Evolutionary conservation across 1,284 basidiomycete genomes (phyloP).

Genomic region (Cryptococcus sp.): DNA sequence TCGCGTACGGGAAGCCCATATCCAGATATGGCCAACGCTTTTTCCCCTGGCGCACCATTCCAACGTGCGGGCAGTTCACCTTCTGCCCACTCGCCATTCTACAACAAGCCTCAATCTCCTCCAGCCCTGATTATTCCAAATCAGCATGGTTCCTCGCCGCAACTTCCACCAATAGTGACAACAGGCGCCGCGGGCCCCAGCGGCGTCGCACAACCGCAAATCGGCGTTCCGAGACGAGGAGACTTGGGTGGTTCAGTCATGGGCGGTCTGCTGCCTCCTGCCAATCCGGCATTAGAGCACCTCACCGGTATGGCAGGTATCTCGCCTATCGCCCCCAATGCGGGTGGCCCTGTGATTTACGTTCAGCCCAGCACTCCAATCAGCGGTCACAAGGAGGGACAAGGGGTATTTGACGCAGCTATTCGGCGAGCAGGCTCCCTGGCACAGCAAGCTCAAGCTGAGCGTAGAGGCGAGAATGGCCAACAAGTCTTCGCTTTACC

Average conservation of each 20-base stretch:
- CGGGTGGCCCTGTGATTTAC: conserved; percentile 53
- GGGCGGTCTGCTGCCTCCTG: conserved; percentile 42
- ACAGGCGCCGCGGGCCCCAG: conserved; percentile 5
- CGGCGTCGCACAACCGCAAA: conserved; percentile 3
- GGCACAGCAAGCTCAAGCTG: conserved; percentile 10
- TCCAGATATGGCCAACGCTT: conserved; percentile 15
- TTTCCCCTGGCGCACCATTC: conserved; percentile 25
- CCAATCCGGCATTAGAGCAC: conserved; percentile 44
- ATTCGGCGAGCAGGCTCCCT: conserved; percentile 35
- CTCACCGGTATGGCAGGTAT: conserved; percentile 51
- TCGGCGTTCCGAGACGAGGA: conserved; percentile 6
- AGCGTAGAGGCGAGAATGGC: conserved; percentile 6
- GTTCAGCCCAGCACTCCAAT: conserved; percentile 55
- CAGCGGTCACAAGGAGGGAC: conserved; percentile 47
- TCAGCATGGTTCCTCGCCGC: conserved; percentile 35
- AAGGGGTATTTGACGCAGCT: conserved; percentile 50
- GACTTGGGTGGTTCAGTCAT: conserved; percentile 11
- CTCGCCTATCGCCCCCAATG: conserved; percentile 48
- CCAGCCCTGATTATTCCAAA: conserved; percentile 52
- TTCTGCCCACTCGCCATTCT: conserved; percentile 36
- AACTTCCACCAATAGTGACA: conserved; percentile 41
- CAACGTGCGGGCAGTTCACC: conserved; percentile 23
- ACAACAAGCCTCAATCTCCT: conserved; percentile 51
- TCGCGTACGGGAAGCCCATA: conserved; percentile 34
- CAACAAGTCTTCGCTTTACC: conserved; percentile 20